Base-by-base conservation (phyloP, 306 rosid species). In the Rosa multiflora region DNA sequence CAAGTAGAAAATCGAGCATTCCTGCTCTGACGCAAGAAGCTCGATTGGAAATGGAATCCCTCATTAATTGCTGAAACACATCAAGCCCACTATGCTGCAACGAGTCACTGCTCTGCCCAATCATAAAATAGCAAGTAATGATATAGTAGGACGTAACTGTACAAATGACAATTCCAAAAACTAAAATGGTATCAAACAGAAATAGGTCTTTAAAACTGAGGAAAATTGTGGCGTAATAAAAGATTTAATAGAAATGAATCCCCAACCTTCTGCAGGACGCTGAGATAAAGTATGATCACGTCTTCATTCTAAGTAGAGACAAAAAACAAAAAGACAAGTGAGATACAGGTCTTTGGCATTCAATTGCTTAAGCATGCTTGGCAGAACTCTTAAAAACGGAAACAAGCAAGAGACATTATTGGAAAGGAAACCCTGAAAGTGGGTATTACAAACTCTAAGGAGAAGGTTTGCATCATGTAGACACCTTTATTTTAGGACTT, bases 31-130 rank as follows among this genome's bases (percentile, higher is more conserved):
- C 98, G 77, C 99, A 91, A 56, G 99, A 93, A 66, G 98, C 97
- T 87, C 91, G 91, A 81, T 92, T 95, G 75, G 99, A 95, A 79
- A 95, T 90, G 70, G 98, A 91, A 85, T 92, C 98, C 82, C 86
- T 88, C 21, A 88, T 89, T 74, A 95, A 87, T 86, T 91, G 97
- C 84, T 88, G 96, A 86, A 92, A 95, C 69, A 89, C 70, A 39
- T 82, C 80, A 51, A 95, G 93, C 73, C 99, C 99, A 46, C 80
- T 89, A 75, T 92, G 92, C 92, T 84, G 91, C 88, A 75, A 82
- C 8, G 89, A 85, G 87, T 90, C 97, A 88, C 97, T 95, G 98
- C 97, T 95, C 99, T 95, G 99, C 97, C 98, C 98, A 88, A 76
- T 86, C 89, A 89, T 81, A 91, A 91, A 81, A 89, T 79, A 80